Conservation (phyloP, 139 green algal species). For the Marvania coccoides region DNA sequence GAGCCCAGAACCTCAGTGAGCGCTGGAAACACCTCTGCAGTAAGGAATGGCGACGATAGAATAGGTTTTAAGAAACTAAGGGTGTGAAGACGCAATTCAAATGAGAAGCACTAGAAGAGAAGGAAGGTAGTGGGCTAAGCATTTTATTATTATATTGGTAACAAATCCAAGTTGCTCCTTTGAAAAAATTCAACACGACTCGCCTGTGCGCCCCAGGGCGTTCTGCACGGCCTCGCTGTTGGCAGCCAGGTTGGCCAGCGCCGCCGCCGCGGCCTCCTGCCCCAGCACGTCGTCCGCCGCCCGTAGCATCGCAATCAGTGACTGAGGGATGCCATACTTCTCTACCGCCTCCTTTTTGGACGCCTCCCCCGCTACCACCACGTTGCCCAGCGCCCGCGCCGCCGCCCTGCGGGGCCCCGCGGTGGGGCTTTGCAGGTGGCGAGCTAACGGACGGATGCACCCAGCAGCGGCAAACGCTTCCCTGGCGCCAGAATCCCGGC, state of each 20-base stretch:
- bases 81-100: too few relatives aligned
- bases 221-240: conserved; percentile 14
- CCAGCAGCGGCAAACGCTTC: conserved; percentile 6
- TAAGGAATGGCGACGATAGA: too few relatives aligned
- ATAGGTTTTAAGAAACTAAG: too few relatives aligned
- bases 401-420: conserved; percentile 8
- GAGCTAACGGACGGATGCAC: conserved; percentile 7
- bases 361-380: conserved; percentile 17
- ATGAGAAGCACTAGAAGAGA: too few relatives aligned
- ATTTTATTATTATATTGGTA: too few relatives aligned
- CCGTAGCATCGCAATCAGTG: neutral
- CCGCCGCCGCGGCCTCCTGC: conserved; percentile 18
- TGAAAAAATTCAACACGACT: neutral
- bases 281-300: neutral
- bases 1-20: conserved; percentile 12
- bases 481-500: neutral
- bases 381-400: conserved; percentile 16
- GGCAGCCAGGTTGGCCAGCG: conserved; percentile 28
- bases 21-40: conserved; percentile 10
- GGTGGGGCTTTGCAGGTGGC: conserved; percentile 17
- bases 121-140: too few relatives aligned
- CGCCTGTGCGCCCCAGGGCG: conserved; percentile 5
- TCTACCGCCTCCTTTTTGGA: conserved; percentile 17
- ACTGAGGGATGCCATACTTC: conserved; percentile 10
- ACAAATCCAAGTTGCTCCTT: too few relatives aligned